Base-by-base conservation (phyloP, 495 filamentous ascomycete species). In the Penicillium mononematosum region DNA sequence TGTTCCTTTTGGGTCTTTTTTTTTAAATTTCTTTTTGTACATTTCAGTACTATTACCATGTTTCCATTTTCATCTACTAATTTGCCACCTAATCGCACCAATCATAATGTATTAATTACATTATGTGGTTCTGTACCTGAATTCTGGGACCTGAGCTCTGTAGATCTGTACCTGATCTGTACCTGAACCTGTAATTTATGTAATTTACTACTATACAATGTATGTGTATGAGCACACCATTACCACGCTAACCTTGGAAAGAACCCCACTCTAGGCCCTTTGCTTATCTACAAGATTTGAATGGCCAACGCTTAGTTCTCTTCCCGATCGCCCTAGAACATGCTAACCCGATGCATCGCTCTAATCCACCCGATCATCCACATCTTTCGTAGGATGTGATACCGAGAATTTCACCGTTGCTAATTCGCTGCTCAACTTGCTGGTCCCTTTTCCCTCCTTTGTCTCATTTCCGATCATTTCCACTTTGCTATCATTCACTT, bases 341-440 rank as follows among this genome's bases (percentile, higher is more conserved):
- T 4, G 14, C 50, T 53, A 53, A 32, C 50, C 39, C 25, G 12
- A 53, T 53, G 50, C 50, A 34, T 53, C 39, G 8, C 2, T 31
- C 27, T 6, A 11, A 32, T 32, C 31, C 31, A 32, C 31, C 31
- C 29, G 6, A 29, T 10, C 31, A 14, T 39, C 8, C 45, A 48
- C 45, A 25, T 31, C 45, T 10, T 29, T 16, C 45, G 10, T 29
- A 29, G 27, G 44, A 20, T 50, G 47, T 50, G 50, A 53, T 44
- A 29, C 36, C 50, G 32, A 45, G 31, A 45, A 34, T 54, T 45
- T 54, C 41, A 9, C 16, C 50, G 22, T 52, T 52, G 50, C 50
- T 52, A 19, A 34, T 31, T 52, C 25, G 38, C 24, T 52, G 29
- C 31, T 19, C 5, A 31, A 34, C 6, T 50, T 38, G 32, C 20